These are phyloP conservation scores for Cyclotella choctawhatcheeana DNA, from an alignment of 108 stramenopile genomes.

Conservation along the genomic window DNA sequence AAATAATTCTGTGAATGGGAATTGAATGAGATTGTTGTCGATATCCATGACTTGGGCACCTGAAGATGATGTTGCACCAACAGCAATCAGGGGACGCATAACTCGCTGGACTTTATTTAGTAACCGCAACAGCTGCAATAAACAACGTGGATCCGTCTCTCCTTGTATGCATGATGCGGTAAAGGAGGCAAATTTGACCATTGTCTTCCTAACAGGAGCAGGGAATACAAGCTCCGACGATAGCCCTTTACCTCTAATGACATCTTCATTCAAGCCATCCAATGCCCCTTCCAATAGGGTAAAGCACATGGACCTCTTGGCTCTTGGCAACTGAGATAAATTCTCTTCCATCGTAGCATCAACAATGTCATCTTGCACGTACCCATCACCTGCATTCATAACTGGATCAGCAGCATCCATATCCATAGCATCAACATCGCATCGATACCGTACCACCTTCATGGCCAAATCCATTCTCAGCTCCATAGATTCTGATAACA, in stretches of 20 bases:
- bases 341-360: constrained; percentile 53
- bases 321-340: constrained; percentile 67
- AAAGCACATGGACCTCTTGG: constrained; percentile 78
- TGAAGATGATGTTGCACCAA: background rate
- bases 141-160: constrained; percentile 89
- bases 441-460: constrained; percentile 60
- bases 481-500: constrained; percentile 46
- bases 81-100: constrained; percentile 39
- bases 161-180: constrained; percentile 78
- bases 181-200: constrained; percentile 61
- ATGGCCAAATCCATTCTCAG: constrained; percentile 55
- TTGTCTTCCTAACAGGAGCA: constrained; percentile 23
- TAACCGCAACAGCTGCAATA: constrained; percentile 73
- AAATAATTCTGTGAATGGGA: constrained; percentile 74
- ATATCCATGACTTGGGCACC: constrained; percentile 4
- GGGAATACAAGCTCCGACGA: background rate
- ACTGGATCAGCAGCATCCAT: constrained; percentile 18
- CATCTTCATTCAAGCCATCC: constrained; percentile 42
- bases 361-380: constrained; percentile 24
- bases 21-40: constrained; percentile 11
- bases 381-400: constrained; percentile 42
- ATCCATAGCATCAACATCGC: constrained; percentile 43
- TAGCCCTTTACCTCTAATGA: constrained; percentile 19
- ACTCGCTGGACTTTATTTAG: constrained; percentile 62
- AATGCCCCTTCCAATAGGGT: constrained; percentile 56